phyloP scores from a whole-genome alignment of 2,329 filamentous ascomycete species.

The Ophiostoma sp. region DNA sequence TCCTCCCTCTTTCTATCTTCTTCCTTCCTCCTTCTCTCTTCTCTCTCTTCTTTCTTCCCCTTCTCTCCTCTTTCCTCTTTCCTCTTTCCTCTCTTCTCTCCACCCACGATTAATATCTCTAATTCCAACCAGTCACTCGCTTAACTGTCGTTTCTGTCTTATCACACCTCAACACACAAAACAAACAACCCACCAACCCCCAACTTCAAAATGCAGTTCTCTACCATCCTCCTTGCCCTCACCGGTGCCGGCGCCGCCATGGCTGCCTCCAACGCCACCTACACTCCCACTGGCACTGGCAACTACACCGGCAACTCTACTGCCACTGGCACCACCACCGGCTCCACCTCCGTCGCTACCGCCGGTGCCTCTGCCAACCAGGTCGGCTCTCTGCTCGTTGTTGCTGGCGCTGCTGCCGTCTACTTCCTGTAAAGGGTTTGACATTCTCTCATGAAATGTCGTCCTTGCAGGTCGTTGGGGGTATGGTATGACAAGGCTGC shows the following conservation, averaged over 20 bases:
- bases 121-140: slow-evolving; percentile 14
- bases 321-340: slow-evolving; percentile 4
- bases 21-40: neutral
- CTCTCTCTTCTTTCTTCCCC: neutral
- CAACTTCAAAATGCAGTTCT: slow-evolving; percentile 21
- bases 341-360: slow-evolving; percentile 25
- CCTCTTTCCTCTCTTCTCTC: neutral
- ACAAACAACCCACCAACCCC: neutral
- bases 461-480: neutral
- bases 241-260: slow-evolving; percentile 13
- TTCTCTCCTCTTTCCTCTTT: neutral
- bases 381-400: slow-evolving; percentile 35
- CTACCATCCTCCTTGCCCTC: slow-evolving; percentile 19
- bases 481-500: neutral
- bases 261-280: neutral
- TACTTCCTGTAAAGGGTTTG: slow-evolving; percentile 38
- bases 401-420: slow-evolving; percentile 37
- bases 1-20: neutral
- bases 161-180: neutral
- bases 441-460: neutral
- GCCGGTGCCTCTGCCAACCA: slow-evolving; percentile 31
- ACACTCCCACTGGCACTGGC: neutral
- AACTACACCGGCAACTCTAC: slow-evolving; percentile 14
- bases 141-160: neutral
- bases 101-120: neutral